Evolutionary conservation across 805 yeast genomes (phyloP).

Genomic region (Saccharomyces kudriavzevii): DNA sequence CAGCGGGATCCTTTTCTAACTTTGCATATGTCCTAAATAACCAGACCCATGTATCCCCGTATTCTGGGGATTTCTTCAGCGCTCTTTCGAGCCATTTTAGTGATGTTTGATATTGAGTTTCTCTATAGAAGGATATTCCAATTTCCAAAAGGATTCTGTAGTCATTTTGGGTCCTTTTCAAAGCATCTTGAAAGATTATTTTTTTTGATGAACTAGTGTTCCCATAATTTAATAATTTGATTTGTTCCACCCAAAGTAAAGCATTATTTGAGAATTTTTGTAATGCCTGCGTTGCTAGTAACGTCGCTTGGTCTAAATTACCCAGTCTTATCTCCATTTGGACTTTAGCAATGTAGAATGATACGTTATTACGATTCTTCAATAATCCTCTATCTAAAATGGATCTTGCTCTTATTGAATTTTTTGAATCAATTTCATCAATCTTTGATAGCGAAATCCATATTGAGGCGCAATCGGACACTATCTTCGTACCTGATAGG

Average conservation of each 20-base stretch:
- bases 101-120: slow-evolving; percentile 56
- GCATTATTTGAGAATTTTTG: slow-evolving; percentile 52
- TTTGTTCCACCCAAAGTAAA: slow-evolving; percentile 55
- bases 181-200: slow-evolving; percentile 59
- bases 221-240: slow-evolving; percentile 34
- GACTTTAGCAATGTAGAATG: slow-evolving; percentile 52
- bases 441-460: slow-evolving; percentile 49
- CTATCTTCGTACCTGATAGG: slow-evolving; percentile 39
- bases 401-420: slow-evolving; percentile 57
- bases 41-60: slow-evolving; percentile 79
- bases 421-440: slow-evolving; percentile 37
- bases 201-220: slow-evolving; percentile 43
- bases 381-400: slow-evolving; percentile 58
- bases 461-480: slow-evolving; percentile 38
- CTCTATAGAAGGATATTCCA: slow-evolving; percentile 60
- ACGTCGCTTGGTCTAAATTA: slow-evolving; percentile 45
- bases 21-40: slow-evolving; percentile 38
- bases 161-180: slow-evolving; percentile 55
- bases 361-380: slow-evolving; percentile 40
- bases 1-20: slow-evolving; percentile 16
- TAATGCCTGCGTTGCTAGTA: slow-evolving; percentile 50
- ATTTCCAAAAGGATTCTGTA: slow-evolving; percentile 51
- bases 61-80: slow-evolving; percentile 41
- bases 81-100: slow-evolving; percentile 70
- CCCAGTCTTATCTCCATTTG: slow-evolving; percentile 46